Evolutionary conservation across 495 filamentous ascomycete species (phyloP), one percentile per base, ranked within the genome.

Genomic region (Penicillium riverlandense): DNA sequence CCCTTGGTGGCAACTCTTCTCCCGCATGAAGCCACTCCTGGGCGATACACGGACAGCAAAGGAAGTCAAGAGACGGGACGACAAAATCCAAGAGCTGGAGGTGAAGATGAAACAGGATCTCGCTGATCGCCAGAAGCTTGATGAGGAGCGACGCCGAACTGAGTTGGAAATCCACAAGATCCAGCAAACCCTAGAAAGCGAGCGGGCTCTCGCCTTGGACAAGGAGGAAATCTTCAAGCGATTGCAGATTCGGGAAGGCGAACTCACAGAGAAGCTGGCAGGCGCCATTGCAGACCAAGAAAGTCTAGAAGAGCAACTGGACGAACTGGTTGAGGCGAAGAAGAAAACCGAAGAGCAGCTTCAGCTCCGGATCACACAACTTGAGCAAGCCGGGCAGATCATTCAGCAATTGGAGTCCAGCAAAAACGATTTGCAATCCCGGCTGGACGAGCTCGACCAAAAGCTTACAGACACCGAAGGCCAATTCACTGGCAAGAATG

Each of bases 211-310:
- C 28, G 94, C 94, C 0, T 71, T 99, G 7, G 94, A 99, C 62
- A 99, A 97, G 58, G 94, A 99, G 51, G 92, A 97, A 49, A 97
- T 99, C 32, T 96, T 96, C 70, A 92, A 90, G 58, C 78, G 94
- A 12, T 72, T 96, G n/a, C 91, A 96, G 56, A 60, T 84, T 31
- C 82, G 91, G 16, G 92, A 97, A 59, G 79, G 82, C 4, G 90
- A 96, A 55, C 74, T 99, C 0, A 83, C 77, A 12, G 94, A 99
- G 54, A 96, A 97, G 66, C 72, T 99, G 14, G 77, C 88, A 10
- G 92, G 83, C 29, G 90, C 92, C n/a, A 76, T 96, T 38, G 85
- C 95, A 12, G 94, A 99, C 51, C 92, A 97, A 62, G 94, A 97
- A 57, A 80, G 79, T 29, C 77, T 97, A 2, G 94, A 99, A 60